Base-by-base conservation (phyloP, 768 basidiomycete species). In the Podaxis sp. region DNA sequence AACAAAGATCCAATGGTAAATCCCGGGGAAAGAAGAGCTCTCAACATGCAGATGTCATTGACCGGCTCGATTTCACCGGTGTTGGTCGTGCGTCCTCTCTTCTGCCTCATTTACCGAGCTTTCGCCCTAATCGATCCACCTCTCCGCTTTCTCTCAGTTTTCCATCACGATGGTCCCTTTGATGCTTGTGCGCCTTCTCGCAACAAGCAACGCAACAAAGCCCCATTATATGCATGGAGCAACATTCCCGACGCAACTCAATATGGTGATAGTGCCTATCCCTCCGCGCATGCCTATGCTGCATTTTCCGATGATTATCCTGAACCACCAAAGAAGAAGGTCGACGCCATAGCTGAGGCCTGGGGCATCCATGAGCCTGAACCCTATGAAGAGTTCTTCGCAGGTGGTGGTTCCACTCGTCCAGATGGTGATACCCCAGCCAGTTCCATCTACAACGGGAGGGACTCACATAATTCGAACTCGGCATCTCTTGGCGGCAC, bases 291-390 rank as follows among this genome's bases (percentile, higher is more conserved):
- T 63, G 80, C 78, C 51, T 79, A 78, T 69, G 75, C 77, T 54
- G 75, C 77, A 2, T 85, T 84, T 70, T 73, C 83, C 65, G 73
- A 80, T 67, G 74, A 81, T 66, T 82, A 84, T 52, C 82, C 83
- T 58, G 82, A 85, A 63, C 83, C 84, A 8, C 85, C 88, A 37
- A 93, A 93, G 85, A 92, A 91, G 76, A 91, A 91, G 70, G 87
- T 91, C 37, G 91, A 95, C 68, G 91, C 90, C 40, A 87, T 95
- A 63, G 93, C 93, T 51, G 93, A 95, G 74, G 93, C 93, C 1
- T 95, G 93, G 93, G 93, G 93, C 40, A 93, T 92, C 56, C 91
- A 93, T 68, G 93, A 95, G 69, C 93, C 93, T 4, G 93, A 95
- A 70, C 93, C 93, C 6, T 95, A 84, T 68, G 93, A 95, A 68